phyloP scores from a whole-genome alignment of 2,329 filamentous ascomycete genomes.

The Raffaelea albimanens region DNA sequence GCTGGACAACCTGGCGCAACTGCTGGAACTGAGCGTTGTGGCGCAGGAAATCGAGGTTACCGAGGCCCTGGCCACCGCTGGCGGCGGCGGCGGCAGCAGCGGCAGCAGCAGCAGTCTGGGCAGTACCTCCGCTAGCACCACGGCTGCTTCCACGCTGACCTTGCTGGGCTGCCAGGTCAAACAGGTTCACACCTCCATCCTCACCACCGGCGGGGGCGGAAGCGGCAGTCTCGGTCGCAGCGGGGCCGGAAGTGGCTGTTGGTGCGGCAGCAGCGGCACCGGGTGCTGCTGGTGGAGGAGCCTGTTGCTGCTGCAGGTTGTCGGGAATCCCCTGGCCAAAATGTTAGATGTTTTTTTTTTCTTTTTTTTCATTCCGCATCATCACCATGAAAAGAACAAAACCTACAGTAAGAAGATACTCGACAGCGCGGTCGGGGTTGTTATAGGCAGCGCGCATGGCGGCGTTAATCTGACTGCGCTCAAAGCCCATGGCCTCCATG shows the following conservation, averaged over 20 bases:
- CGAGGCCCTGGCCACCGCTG: constrained; percentile 43
- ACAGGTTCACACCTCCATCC: constrained; percentile 74
- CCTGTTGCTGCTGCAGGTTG: constrained; percentile 52
- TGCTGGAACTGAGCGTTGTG: constrained; percentile 98
- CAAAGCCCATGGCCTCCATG: constrained; percentile 97
- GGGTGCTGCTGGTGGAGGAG: constrained; percentile 23
- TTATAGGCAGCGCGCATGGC: constrained; percentile 95
- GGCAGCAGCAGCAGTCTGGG: constrained; percentile 17
- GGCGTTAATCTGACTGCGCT: constrained; percentile 75
- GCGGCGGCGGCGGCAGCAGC: constrained; percentile 38
- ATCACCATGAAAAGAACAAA: too few species aligned
- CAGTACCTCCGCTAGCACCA: constrained; percentile 28
- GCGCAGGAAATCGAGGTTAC: constrained; percentile 85
- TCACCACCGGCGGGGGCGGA: constrained; percentile 50
- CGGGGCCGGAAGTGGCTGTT: constrained; percentile 30
- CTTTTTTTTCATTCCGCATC: background rate
- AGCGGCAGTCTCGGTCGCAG: constrained; percentile 29
- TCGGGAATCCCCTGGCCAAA: constrained; percentile 83
- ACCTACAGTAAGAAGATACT: constrained; percentile 81
- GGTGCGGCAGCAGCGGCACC: constrained; percentile 33
- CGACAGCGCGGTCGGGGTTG: constrained; percentile 94
- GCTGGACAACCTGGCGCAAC: constrained; percentile 90
- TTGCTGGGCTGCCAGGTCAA: constrained; percentile 82
- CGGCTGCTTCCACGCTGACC: constrained; percentile 33
- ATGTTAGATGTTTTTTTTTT: background rate